Conservation (phyloP, 2,329 filamentous ascomycete species). For the Botrytis elliptica region DNA sequence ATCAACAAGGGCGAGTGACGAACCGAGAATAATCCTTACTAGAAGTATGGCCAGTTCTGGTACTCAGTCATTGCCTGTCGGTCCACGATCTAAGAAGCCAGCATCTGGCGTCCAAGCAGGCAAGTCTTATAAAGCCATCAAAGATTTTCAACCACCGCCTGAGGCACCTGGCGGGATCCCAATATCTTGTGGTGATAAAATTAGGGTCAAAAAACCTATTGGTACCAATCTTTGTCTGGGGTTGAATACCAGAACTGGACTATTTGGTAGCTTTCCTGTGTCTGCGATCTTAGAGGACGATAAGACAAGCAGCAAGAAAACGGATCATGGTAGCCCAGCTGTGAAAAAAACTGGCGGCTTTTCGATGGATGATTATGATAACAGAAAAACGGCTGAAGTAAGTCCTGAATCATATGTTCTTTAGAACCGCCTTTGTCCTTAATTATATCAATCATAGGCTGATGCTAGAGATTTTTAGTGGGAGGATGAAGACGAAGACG, state of each 20-base stretch:
- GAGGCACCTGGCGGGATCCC: constrained; percentile 16
- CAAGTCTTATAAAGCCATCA: constrained; percentile 19
- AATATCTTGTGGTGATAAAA: constrained; percentile 27
- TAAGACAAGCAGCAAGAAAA: neutral
- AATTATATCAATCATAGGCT: neutral
- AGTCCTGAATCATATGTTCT: neutral
- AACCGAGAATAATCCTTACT: constrained; percentile 20
- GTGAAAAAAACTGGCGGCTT: neutral
- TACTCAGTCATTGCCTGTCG: neutral
- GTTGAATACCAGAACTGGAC: constrained; percentile 23
- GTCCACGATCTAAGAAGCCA: neutral
- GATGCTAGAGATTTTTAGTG: neutral
- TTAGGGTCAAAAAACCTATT: constrained; percentile 28
- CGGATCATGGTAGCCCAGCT: constrained; percentile 24
- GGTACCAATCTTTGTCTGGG: constrained; percentile 30
- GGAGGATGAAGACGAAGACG: neutral
- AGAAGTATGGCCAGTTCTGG: neutral
- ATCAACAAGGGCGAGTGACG: neutral
- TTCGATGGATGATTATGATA: neutral
- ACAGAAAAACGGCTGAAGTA: neutral
- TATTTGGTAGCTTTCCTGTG: constrained; percentile 23
- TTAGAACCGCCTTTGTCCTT: neutral
- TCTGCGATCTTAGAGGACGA: neutral
- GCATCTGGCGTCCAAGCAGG: neutral
- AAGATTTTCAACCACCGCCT: neutral